These are phyloP conservation scores for Colletotrichum theobromicola DNA, from an alignment of 2,329 filamentous ascomycete species.

Conservation along the genomic window DNA sequence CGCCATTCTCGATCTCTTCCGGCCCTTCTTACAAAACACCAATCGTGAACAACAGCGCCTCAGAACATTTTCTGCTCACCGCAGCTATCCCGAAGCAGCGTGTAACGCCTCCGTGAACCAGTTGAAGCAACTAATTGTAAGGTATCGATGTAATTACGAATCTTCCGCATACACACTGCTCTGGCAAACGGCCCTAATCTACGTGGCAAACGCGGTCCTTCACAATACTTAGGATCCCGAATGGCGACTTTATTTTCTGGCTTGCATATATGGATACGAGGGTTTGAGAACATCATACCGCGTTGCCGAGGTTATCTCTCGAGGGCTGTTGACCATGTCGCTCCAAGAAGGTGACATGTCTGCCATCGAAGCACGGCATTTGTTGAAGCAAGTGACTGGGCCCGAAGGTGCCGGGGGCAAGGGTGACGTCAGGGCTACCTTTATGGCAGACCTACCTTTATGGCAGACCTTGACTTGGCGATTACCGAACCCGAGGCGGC, in stretches of 20 bases:
- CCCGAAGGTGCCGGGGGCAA: constrained; percentile 23
- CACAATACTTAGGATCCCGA: constrained; percentile 30
- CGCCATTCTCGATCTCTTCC: constrained; percentile 41
- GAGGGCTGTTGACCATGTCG: constrained; percentile 40
- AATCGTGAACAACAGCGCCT: constrained; percentile 15
- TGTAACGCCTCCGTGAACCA: constrained; percentile 40
- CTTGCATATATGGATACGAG: constrained; percentile 44
- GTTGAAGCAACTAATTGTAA: constrained; percentile 41
- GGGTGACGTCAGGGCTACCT: constrained; percentile 35
- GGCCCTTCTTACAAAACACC: constrained; percentile 27
- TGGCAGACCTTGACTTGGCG: constrained; percentile 41
- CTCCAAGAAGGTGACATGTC: constrained; percentile 36
- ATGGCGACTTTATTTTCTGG: constrained; percentile 39
- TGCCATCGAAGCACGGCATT: constrained; percentile 29
- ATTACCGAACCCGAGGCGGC: constrained; percentile 37
- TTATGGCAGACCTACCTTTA: constrained; percentile 44
- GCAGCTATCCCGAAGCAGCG: constrained; percentile 32
- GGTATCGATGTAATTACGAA: constrained; percentile 36
- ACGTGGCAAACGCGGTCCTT: constrained; percentile 42
- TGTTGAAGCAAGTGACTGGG: constrained; percentile 34
- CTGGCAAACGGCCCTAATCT: constrained; percentile 45
- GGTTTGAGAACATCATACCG: constrained; percentile 37
- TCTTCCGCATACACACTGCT: constrained; percentile 40
- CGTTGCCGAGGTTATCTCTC: constrained; percentile 37
- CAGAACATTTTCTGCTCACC: constrained; percentile 33